phyloP scores from a whole-genome alignment of 2,329 filamentous ascomycete genomes.

The Trichoderma sp. region DNA sequence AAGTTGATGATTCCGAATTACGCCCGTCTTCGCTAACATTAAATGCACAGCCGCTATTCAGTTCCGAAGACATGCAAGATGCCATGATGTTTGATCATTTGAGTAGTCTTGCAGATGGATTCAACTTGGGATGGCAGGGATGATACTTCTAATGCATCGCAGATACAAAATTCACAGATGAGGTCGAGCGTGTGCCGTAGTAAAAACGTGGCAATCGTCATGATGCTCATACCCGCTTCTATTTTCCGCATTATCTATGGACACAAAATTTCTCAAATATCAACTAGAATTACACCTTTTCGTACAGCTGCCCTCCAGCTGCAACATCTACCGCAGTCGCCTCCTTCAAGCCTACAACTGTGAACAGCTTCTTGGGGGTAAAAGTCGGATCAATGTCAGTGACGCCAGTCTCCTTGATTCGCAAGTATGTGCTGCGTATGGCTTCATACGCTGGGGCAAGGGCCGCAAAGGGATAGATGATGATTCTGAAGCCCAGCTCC shows the following conservation, averaged over 20 bases:
- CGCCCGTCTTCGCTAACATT: neutral
- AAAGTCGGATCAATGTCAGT: constrained; percentile 44
- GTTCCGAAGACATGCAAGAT: constrained; percentile 7
- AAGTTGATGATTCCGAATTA: neutral
- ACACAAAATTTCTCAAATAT: neutral
- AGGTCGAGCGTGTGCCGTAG: neutral
- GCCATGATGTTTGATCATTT: constrained; percentile 15
- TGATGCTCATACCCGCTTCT: neutral
- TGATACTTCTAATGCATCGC: neutral
- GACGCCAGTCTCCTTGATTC: constrained; percentile 43
- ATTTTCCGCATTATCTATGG: neutral
- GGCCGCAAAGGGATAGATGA: constrained; percentile 48
- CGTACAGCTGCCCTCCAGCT: constrained; percentile 25
- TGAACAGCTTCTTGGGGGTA: constrained; percentile 51
- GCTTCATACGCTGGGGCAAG: constrained; percentile 50
- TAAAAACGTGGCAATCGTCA: neutral
- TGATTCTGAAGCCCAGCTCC: constrained; percentile 58
- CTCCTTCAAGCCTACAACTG: constrained; percentile 54
- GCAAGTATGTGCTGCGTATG: constrained; percentile 41
- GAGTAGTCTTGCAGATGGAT: constrained; percentile 7
- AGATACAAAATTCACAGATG: neutral
- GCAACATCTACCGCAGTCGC: constrained; percentile 49
- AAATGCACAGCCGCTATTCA: neutral
- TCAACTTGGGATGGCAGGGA: constrained; percentile 4
- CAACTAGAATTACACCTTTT: neutral